Evolutionary conservation across 768 basidiomycete species (phyloP).

Genomic region (Austroboletus eburneus): DNA sequence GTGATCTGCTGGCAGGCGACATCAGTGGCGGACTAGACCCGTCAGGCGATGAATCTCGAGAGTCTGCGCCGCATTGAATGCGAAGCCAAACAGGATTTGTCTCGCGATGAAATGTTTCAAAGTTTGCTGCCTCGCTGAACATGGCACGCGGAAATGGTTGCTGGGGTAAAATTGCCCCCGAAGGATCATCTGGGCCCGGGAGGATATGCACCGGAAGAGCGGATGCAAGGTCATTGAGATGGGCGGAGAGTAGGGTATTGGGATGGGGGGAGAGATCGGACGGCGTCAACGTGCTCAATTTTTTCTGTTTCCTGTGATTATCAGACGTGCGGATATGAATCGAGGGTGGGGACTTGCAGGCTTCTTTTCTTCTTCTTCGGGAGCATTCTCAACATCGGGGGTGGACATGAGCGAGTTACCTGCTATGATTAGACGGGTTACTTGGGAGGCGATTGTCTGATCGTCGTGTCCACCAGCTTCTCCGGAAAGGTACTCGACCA

Average conservation of each 20-base stretch:
- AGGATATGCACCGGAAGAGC: slow-evolving; percentile 84
- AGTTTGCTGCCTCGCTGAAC: slow-evolving; percentile 62
- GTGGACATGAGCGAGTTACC: slow-evolving; percentile 80
- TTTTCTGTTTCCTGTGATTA: slow-evolving; percentile 43
- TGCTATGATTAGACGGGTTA: slow-evolving; percentile 83
- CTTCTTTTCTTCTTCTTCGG: slow-evolving; percentile 48
- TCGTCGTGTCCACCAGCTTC: slow-evolving; percentile 74
- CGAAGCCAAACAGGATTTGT: slow-evolving; percentile 90
- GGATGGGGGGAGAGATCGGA: slow-evolving; percentile 71
- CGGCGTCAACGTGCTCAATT: slow-evolving; percentile 53
- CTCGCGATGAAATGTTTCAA: slow-evolving; percentile 66
- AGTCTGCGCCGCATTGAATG: slow-evolving; percentile 44
- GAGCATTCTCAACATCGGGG: slow-evolving; percentile 28
- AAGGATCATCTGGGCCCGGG: slow-evolving; percentile 85
- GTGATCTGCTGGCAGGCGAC: slow-evolving; percentile 10
- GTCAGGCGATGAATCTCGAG: slow-evolving; percentile 20
- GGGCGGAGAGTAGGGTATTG: slow-evolving; percentile 58
- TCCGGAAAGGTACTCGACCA: slow-evolving; percentile 86
- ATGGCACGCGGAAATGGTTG: slow-evolving; percentile 90
- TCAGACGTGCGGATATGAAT: slow-evolving; percentile 9
- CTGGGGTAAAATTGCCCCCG: slow-evolving; percentile 87
- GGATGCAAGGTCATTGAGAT: slow-evolving; percentile 71
- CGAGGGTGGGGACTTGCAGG: slow-evolving; percentile 39
- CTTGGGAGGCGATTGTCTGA: slow-evolving; percentile 58
- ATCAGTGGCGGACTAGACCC: slow-evolving; percentile 1